These are phyloP conservation scores for Trametes villosa DNA, from an alignment of 768 basidiomycete species.

Conservation along the genomic window DNA sequence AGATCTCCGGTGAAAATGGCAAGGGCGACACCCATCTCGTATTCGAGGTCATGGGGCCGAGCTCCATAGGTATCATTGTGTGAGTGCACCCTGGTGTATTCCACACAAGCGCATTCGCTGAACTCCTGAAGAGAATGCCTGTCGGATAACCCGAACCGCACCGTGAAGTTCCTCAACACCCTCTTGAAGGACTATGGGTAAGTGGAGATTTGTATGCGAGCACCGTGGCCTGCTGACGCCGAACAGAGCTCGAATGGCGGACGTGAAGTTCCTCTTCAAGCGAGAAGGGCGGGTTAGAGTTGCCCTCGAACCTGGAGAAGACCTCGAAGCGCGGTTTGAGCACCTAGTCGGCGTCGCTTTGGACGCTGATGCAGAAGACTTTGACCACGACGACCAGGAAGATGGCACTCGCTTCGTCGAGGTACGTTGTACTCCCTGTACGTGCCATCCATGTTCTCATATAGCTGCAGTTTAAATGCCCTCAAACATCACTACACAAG, in stretches of 20 bases:
- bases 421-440: constrained; percentile 16
- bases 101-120: constrained; percentile 26
- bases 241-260: constrained; percentile 61
- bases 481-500: constrained; percentile 43
- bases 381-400: constrained; percentile 41
- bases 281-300: constrained; percentile 58
- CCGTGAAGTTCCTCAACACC: constrained; percentile 59
- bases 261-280: constrained; percentile 69
- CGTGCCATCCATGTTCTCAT: not conserved
- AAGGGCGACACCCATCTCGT: constrained; percentile 50
- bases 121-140: constrained; percentile 53
- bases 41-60: constrained; percentile 65
- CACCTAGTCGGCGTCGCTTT: constrained; percentile 46
- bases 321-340: constrained; percentile 37
- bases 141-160: constrained; percentile 68
- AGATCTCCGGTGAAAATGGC: constrained; percentile 56
- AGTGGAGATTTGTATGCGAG: constrained; percentile 13
- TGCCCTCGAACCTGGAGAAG: constrained; percentile 39
- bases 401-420: constrained; percentile 39
- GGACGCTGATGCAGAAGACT: constrained; percentile 48
- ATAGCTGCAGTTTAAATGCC: constrained; percentile 48
- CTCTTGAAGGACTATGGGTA: constrained; percentile 54
- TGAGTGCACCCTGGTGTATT: constrained; percentile 37
- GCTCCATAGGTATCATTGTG: constrained; percentile 68
- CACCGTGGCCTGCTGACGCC: not conserved